Evolutionary conservation across 176 grass and related monocot species (phyloP), one percentile per base, ranked within the genome.

Genomic region (Carex cristatella): DNA sequence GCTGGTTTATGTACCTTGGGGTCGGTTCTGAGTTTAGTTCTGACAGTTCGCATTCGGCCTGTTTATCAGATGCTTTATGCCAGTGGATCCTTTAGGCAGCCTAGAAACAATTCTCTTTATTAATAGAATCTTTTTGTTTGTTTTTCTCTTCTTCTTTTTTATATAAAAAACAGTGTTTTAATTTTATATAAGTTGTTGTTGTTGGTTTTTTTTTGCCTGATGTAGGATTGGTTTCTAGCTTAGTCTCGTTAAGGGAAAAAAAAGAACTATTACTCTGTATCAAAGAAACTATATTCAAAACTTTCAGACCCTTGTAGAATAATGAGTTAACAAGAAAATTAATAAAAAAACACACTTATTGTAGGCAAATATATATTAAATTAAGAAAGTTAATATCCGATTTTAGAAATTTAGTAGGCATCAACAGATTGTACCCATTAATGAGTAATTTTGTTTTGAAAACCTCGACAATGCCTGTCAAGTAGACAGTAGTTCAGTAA

Each of bases 11-110:
- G 95, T 23, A 78, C 77, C 84, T 90, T 90, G 10, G 95, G 95
- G 75, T 90, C 86, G 19, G 31, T 94, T 44, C 16, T 94, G 66
- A 86, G 95, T 15, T 14, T 90, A 31, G 1, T 97, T 84, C 88
- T 97, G 82, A 91, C 94, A 14, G 57, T 86, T 71, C 90, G 95
- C 87, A 93, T 94, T 66, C 86, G 84, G 23, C 92, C 92, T 3
- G 95, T 97, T 30, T 97, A 97, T 65, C 89, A 91, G 28, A 97
- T 94, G 92, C 95, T 97, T 18, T 97, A 97, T 5, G 81, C 92
- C 58, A 85, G 89, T 15, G 91, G 95, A 55, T 93, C 92, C 5
- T 94, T 93, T 86, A 91, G 87, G 81, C 89, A 89, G 66, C 95
- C 95, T 64, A 91, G 89, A 88, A 93, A 86, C 62, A 70, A 37